Evolutionary conservation across 1,284 basidiomycete genomes (phyloP), one percentile per base, ranked within the genome.

Genomic region (Lentinula novae-zelandiae): DNA sequence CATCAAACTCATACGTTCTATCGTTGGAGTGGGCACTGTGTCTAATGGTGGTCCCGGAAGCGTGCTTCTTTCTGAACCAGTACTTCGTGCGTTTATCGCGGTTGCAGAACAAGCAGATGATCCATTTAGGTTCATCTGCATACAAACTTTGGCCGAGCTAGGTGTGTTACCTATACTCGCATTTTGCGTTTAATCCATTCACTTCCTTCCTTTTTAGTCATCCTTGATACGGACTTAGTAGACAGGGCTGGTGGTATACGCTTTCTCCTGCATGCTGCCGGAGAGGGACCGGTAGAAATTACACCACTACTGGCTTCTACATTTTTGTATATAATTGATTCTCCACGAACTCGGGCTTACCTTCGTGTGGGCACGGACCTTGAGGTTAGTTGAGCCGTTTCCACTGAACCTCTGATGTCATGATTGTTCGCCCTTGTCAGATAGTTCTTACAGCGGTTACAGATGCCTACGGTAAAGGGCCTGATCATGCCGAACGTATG

Each of bases 51-150:
- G 77, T 2, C 79, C 75, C 9, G 79, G 76, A 10, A 67, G 69
- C 2, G 77, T 91, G 7, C 87, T 86, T 31, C 72, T 91, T 57
- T 87, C 90, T 0, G 90, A 93, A 64, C 81, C 89, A 6, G 80
- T 97, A 48, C 86, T 96, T 75, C 86, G 97, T 38, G 90, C 93
- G 2, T 76, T 99, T 9, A 88, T 98, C 53, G 91, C 95, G n/a
- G 85, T 96, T 4, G 94, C 95, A 0, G 96, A 99, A 71, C 92
- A 96, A 62, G 79, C 85, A 4, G 96, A 99, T 64, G 97, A 99
- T 70, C 89, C 92, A 1, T 90, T 99, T 68, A 82, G 89, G 60
- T 80, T 84, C 2, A 85, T 96, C 54, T 94, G 89, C 61, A 82
- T 98, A 44, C 89, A 97, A 73, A 98, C 95, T 0, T 75, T 99